Evolutionary conservation across 2,329 filamentous ascomycete species (phyloP), one percentile per base, ranked within the genome.

Genomic region (Geoglossum cookeanum): DNA sequence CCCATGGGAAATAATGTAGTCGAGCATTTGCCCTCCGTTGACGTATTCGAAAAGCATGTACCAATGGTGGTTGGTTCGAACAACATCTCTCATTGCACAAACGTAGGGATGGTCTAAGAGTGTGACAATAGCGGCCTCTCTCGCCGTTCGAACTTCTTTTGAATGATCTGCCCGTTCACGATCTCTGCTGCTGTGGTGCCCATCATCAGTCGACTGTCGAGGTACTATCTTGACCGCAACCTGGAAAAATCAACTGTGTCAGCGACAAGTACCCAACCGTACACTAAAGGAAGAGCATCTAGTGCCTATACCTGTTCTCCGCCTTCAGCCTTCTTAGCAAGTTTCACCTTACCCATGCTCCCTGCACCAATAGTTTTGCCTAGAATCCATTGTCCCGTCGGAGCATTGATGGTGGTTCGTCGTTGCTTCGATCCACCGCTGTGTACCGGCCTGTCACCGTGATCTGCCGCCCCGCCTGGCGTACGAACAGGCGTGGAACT

Each of bases 21-120:
- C 92, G 60, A 98, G 81, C 92, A 98, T 97, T 72, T 98, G 92
- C 17, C 92, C 92, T 53, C 92, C 92, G 67, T 98, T 96, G 70
- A 98, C 92, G 69, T 92, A 96, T 72, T 98, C 92, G 67, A 95
- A 98, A 55, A 98, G 81, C 92, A 98, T 98, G 71, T 98, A 98
- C 92, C 92, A 98, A 71, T 98, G 92, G 68, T 96, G 92, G 66
- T 92, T 91, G 55, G 92, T 97, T 58, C 90, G 84, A 58, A 97
- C 85, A 30, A 96, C 89, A 71, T 98, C 92, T 62, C 89, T 83
- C 78, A 98, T 86, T 59, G 87, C 89, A 68, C 92, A 97, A 59
- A 98, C 94, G 67, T 95, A 94, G 13, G 91, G 92, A 66, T 97
- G 92, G 66, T 89, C 88, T 58, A 96, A 79, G 53, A 98, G 80